Base-by-base conservation (phyloP, 2,329 filamentous ascomycete genomes). In the Zymoseptoria pseudotritici region DNA sequence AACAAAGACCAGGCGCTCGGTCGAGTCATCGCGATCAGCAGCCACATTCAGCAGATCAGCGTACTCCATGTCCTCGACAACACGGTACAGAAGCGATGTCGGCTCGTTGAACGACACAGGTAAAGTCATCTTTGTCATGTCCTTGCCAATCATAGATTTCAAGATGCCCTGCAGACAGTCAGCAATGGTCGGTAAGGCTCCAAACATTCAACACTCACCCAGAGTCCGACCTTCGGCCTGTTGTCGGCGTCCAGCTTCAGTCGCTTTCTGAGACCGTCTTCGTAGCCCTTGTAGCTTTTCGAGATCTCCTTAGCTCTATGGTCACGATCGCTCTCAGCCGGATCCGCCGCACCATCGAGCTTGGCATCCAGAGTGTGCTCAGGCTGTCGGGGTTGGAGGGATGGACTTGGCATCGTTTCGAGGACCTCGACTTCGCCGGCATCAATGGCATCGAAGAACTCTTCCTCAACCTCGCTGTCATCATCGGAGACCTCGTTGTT, bases 91-190 rank as follows among this genome's bases (percentile, higher is more conserved):
- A 11, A 99, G 80, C 5, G 94, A 97, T 0, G 94, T 99, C 0
- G 94, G 94, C 75, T 99, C 94, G 76, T 99, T 99, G 80, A 99
- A 97, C 0, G 94, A 96, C 2, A 99, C 94, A 0, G 94, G 94
- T 20, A 99, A 79, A 0, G 94, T 97, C 93, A 99, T 99, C 79
- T 95, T 97, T 46, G 94, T 97, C 94, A 99, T 97, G 72, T 99
- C 94, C 74, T 99, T 97, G 64, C 94, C 94, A 75, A 99, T 96
- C 94, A 99, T 97, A 21, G 93, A 97, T 78, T 97, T 99, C 64
- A 99, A 79, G 67, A 99, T 97, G 66, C 89, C 88, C 92, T 97
- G 65, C 1, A 6, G 22, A 29, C 1, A 10, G 65, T 76, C 61
- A 76, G 72, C 57, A 55, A 54, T 21, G 5, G 11, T 5, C 10